Evolutionary conservation across 2,329 filamentous ascomycete genomes (phyloP).

Genomic region (Xylaria sp.): DNA sequence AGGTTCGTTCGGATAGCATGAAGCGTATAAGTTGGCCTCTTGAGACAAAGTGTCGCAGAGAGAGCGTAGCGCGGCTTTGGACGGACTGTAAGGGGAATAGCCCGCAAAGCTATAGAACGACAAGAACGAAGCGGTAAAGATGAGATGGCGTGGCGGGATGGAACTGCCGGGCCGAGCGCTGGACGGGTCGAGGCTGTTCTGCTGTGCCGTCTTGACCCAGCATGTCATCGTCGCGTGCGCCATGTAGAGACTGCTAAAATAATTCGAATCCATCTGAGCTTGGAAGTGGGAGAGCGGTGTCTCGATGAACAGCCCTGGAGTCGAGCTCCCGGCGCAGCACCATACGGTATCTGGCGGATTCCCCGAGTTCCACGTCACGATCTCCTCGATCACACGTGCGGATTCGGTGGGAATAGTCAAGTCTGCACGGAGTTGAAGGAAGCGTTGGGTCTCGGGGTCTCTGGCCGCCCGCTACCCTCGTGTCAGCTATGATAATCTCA

Average conservation of each 20-base stretch:
- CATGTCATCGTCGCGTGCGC: conserved; percentile 51
- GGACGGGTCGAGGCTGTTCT: background rate
- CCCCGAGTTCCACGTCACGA: conserved; percentile 69
- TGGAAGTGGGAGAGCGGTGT: conserved; percentile 50
- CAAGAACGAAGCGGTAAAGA: conserved; percentile 74
- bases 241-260: conserved; percentile 54
- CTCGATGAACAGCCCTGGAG: conserved; percentile 57
- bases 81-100: conserved; percentile 72
- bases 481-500: conserved; percentile 14
- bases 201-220: conserved; percentile 44
- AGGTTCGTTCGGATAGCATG: conserved; percentile 45
- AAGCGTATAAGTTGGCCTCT: conserved; percentile 60
- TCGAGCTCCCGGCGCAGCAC: conserved; percentile 72
- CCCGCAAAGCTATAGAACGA: conserved; percentile 72
- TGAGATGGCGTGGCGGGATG: conserved; percentile 64
- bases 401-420: conserved; percentile 68
- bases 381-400: conserved; percentile 66
- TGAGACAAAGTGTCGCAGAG: conserved; percentile 73
- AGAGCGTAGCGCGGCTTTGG: conserved; percentile 74
- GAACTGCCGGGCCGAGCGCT: background rate
- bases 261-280: conserved; percentile 55
- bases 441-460: conserved; percentile 65
- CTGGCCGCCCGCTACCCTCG: conserved; percentile 59
- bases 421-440: conserved; percentile 74
- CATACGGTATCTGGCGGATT: conserved; percentile 71